Base-by-base conservation (phyloP, 768 basidiomycete genomes). In the Boletus subcaerulescens region DNA sequence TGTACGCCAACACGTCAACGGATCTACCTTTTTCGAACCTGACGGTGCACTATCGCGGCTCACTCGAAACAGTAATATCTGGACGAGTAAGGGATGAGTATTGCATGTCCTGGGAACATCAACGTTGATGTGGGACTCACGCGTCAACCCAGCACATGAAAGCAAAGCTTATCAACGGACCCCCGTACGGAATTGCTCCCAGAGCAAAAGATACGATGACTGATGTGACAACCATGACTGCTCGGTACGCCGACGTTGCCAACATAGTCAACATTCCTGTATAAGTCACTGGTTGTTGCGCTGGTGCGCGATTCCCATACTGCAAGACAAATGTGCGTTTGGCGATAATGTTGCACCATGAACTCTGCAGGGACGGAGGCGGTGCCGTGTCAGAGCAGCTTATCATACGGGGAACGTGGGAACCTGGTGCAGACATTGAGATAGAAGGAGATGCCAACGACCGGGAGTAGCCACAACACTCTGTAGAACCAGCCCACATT, bases 61-160 rank as follows among this genome's bases (percentile, higher is more conserved):
- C 66, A 93, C 91, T 94, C 92, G 63, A 93, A 94, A 71, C 87
- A 92, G 71, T 94, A 94, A 69, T 92, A 94, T 45, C 91, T 92
- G 43, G 15, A 45, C n/a, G 48, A 24, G 44, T 26, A 45, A 17
- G 48, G 5, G n/a, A 40, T 51, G 40, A 60, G 22, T 46, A 47
- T 32, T 6, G 46, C 35, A 45, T 52, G 57, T 47, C 47, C 53
- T 8, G 18, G 38, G 4, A 33, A 31, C 17, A 18, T n/a, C 41
- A 45, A 50, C 26, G n/a, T 41, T 13, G 57, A 45, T 18, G 35
- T 43, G 51, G 17, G 11, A 87, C 91, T 79, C 70, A 93, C 87
- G 92, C 79, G 67, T 94, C 86, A 43, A 93, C 78, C 87, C 92
- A 91, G 63, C 89, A 93, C 54, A 92, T 72, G 65, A 92, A 94